Evolutionary conservation across 1,284 basidiomycete genomes (phyloP).

Genomic region (Coniferiporia sulphurascens): DNA sequence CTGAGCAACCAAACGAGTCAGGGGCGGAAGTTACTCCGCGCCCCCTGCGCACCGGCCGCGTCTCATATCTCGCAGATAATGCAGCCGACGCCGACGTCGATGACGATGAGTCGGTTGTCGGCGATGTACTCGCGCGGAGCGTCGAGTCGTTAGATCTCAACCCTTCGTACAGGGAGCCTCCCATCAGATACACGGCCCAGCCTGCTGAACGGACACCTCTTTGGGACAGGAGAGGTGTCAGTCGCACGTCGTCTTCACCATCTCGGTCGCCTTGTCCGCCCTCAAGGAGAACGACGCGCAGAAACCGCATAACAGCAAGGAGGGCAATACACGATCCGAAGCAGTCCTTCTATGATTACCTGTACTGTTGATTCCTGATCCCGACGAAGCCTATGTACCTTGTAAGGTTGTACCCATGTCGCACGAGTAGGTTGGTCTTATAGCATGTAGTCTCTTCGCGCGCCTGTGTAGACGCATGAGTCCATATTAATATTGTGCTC

Average conservation of each 20-base stretch:
- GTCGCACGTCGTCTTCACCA: constrained; percentile 14
- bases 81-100: constrained; percentile 30
- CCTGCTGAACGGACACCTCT: constrained; percentile 8
- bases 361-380: constrained; percentile 31
- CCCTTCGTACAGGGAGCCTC: constrained; percentile 9
- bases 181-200: constrained; percentile 15
- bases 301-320: constrained; percentile 3
- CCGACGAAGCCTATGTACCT: not conserved
- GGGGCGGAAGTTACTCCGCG: constrained; percentile 1
- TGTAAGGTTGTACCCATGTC: not conserved
- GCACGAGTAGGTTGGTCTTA: no score
- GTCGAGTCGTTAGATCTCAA: constrained; percentile 29
- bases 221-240: constrained; percentile 32
- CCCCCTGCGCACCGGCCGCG: constrained; percentile 17
- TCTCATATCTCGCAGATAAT: constrained; percentile 21
- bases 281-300: constrained; percentile 27
- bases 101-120: constrained; percentile 16
- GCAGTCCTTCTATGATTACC: constrained; percentile 38
- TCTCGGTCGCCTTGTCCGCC: constrained; percentile 24
- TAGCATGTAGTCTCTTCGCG: no score
- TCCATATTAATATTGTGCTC: no score
- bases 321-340: not conserved
- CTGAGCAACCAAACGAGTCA: constrained; percentile 3
- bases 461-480: no score
- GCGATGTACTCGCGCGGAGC: constrained; percentile 27